phyloP scores from a whole-genome alignment of 1,284 basidiomycete genomes.

The Pseudozyma pruni region DNA sequence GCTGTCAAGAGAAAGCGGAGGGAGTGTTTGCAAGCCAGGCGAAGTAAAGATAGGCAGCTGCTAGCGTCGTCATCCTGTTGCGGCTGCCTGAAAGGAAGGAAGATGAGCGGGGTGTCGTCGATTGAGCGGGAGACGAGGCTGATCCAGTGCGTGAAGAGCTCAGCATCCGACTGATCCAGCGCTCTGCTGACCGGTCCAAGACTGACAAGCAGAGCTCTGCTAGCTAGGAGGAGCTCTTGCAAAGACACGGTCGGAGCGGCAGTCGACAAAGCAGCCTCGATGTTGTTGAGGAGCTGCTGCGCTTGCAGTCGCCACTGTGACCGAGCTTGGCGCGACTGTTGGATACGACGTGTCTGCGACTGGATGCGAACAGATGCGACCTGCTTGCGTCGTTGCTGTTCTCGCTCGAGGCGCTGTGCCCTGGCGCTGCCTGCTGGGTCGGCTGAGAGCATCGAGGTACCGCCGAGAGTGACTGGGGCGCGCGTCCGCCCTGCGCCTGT shows the following conservation, averaged over 20 bases:
- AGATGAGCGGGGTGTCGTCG: slow-evolving; percentile 19
- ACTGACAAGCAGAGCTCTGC: slow-evolving; percentile 21
- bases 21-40: slow-evolving; percentile 27
- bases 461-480: slow-evolving; percentile 43
- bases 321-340: slow-evolving; percentile 19
- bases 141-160: slow-evolving; percentile 25
- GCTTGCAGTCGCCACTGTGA: slow-evolving; percentile 13
- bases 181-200: slow-evolving; percentile 22
- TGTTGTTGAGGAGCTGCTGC: slow-evolving; percentile 7
- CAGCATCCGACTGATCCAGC: slow-evolving; percentile 10
- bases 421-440: slow-evolving; percentile 43
- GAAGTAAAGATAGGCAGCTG: slow-evolving; percentile 25
- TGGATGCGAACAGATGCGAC: slow-evolving; percentile 26
- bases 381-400: slow-evolving; percentile 34
- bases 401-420: slow-evolving; percentile 35
- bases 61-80: neutral
- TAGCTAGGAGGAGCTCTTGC: slow-evolving; percentile 16
- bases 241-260: neutral
- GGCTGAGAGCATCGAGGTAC: slow-evolving; percentile 23
- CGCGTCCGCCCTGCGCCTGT: slow-evolving; percentile 40
- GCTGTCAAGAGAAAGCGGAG: slow-evolving; percentile 28
- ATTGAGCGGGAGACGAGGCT: slow-evolving; percentile 16
- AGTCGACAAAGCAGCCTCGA: slow-evolving; percentile 1
- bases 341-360: slow-evolving; percentile 30
- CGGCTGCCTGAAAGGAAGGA: slow-evolving; percentile 15